Base-by-base conservation (phyloP, 2,329 filamentous ascomycete species). In the Colletotrichum scovillei region DNA sequence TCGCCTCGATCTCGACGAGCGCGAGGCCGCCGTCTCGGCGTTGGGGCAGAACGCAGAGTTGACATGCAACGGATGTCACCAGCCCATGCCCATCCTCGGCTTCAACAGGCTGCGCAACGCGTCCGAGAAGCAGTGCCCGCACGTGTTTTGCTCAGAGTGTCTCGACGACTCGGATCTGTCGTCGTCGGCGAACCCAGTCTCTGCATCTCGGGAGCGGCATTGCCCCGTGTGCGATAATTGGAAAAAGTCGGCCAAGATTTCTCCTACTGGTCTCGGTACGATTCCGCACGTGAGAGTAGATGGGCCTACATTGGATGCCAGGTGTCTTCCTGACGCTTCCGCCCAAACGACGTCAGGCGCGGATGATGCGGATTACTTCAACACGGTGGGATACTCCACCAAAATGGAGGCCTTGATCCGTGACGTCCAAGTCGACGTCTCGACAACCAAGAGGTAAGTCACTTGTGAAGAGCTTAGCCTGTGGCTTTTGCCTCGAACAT, bases 111-210 rank as follows among this genome's bases (percentile, higher is more conserved):
- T 74, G 6, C 53, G 67, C 16, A 74, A 75, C 42, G 46, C 67
- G 7, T 79, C 78, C 52, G 73, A 74, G 4, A 75, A 79, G 28
- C 68, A 74, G 1, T 84, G 82, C 60, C 30, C 60, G 0, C 82
- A 84, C 69, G 76, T 80, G 1, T 68, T 82, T 4, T 84, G 82
- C 63, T 72, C 75, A 7, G 79, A 80, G 12, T 84, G 82, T 11
- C 57, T 78, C 5, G 77, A 79, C 7, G 74, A 79, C 7, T 67
- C 69, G 1, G 26, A 56, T 2, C 24, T 63, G n/a, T 74, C 72
- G 0, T n/a, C 42, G 14, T 12, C 8, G 19, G 16, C 42, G 42
- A n/a, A 8, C 7, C 19, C 19, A 19, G 42, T 2, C 42, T 22
- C 11, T 16, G 28, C 56, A 5, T 1, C 57, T 3, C 67, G 56